These are phyloP conservation scores for Furcasterigmium furcatum DNA, from an alignment of 2,329 filamentous ascomycete species.

Conservation along the genomic window DNA sequence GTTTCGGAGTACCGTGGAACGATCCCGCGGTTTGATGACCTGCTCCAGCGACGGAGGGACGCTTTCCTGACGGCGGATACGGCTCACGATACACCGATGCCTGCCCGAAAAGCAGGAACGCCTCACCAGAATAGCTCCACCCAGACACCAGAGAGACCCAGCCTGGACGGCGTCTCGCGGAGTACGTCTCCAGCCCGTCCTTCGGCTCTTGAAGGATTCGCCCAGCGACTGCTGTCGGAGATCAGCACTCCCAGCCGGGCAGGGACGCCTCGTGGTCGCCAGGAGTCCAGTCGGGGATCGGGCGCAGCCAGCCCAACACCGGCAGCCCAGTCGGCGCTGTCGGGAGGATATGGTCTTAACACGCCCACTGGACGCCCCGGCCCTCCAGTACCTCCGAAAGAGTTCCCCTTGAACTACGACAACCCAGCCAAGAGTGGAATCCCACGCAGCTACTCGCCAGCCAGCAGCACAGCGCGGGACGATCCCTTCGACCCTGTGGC, in stretches of 20 bases:
- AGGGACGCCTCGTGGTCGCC: conserved; percentile 41
- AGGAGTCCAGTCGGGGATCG: conserved; percentile 30
- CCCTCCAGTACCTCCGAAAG: conserved; percentile 34
- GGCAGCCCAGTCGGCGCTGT: conserved; percentile 8
- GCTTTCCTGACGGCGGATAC: conserved; percentile 60
- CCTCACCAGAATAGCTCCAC: conserved; percentile 18
- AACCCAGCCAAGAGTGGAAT: conserved; percentile 25
- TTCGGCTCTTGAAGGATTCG: conserved; percentile 57
- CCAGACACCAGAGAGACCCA: conserved; percentile 36
- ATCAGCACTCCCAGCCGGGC: conserved; percentile 48
- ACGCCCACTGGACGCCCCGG: conserved; percentile 30
- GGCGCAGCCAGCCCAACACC: conserved; percentile 27
- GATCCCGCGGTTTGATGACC: conserved; percentile 69
- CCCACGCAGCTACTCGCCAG: conserved; percentile 37
- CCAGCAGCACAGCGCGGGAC: conserved; percentile 24
- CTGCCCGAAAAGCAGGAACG: conserved; percentile 12
- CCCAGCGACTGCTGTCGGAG: conserved; percentile 60
- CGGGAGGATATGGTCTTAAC: conserved; percentile 21
- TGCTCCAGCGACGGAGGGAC: conserved; percentile 63
- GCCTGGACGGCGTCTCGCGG: conserved; percentile 39
- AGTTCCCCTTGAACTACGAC: conserved; percentile 34
- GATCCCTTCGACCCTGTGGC: conserved; percentile 26
- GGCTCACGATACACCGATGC: conserved; percentile 33
- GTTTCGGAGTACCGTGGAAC: conserved; percentile 58
- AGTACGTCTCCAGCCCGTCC: conserved; percentile 49